Conservation (phyloP, 805 yeast genomes). For the Zygosaccharomyces pseudorouxii region DNA sequence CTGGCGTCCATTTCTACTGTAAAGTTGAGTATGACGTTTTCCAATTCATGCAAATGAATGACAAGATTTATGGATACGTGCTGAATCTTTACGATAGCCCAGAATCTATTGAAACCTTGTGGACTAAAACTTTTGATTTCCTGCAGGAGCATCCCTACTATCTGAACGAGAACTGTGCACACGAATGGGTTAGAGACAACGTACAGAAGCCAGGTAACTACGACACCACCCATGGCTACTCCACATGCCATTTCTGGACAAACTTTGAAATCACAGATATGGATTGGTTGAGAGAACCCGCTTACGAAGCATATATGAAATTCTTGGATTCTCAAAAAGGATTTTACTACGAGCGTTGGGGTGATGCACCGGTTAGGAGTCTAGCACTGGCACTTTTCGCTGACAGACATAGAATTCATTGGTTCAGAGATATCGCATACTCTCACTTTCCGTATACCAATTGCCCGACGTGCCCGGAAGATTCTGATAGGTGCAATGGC, state of each 20-base stretch:
- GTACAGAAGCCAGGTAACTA: conserved; percentile 47
- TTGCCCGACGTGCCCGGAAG: conserved; percentile 49
- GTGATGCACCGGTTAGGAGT: conserved; percentile 88
- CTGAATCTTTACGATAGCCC: conserved; percentile 67
- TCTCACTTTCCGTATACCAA: conserved; percentile 68
- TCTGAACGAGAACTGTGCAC: conserved; percentile 54
- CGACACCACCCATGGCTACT: conserved; percentile 42
- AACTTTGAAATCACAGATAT: conserved; percentile 82
- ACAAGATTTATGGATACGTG: conserved; percentile 70
- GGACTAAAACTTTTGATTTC: conserved; percentile 66
- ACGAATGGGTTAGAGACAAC: conserved; percentile 59
- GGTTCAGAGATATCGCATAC: conserved; percentile 86
- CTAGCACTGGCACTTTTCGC: conserved; percentile 69
- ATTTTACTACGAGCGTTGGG: conserved; percentile 89
- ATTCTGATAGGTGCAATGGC: conserved; percentile 43
- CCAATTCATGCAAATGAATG: conserved; percentile 61
- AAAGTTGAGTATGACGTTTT: conserved; percentile 73
- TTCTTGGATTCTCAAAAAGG: conserved; percentile 67
- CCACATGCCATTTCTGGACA: conserved; percentile 83
- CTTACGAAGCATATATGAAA: conserved; percentile 61
- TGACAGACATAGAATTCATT: conserved; percentile 64
- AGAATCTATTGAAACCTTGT: conserved; percentile 54
- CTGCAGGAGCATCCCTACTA: conserved; percentile 53
- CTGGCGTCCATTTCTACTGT: conserved; percentile 62
- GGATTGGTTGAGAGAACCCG: conserved; percentile 70